Percentiles rank a stretch among this genome's conserved stretches.
phyloP scores from a whole-genome alignment of 148 eudicot species.

The Camellia sinensis region DNA sequence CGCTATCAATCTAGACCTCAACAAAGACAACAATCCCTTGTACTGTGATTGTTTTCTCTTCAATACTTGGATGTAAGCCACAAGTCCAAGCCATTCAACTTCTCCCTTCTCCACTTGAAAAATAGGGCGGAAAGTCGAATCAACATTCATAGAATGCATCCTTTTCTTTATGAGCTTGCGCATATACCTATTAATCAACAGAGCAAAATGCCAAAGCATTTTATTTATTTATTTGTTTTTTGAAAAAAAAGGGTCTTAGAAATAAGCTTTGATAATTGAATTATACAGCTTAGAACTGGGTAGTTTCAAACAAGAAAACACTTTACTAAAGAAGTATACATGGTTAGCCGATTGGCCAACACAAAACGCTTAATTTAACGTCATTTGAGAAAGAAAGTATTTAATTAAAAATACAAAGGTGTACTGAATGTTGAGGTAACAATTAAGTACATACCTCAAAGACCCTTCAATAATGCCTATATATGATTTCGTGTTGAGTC shows the following conservation, averaged over 20 bases:
- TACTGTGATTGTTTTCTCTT: constrained; percentile 58
- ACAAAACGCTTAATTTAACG: neutral
- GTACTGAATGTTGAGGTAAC: neutral
- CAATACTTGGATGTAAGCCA: constrained; percentile 57
- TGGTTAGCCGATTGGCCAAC: neutral
- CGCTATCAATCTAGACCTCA: constrained; percentile 43
- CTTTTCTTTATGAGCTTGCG: constrained; percentile 56
- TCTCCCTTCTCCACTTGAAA: constrained; percentile 48
- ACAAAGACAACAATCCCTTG: constrained; percentile 36
- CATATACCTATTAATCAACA: constrained; percentile 54
- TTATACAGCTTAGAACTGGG: neutral
- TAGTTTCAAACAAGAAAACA: neutral
- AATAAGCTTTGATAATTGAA: neutral
- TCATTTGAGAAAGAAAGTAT: neutral
- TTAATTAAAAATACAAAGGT: neutral
- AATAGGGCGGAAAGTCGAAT: constrained; percentile 26
- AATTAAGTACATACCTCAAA: constrained; percentile 46
- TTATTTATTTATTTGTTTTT: neutral
- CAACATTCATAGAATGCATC: constrained; percentile 33
- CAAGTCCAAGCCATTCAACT: constrained; percentile 75
- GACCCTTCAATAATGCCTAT: constrained; percentile 44
- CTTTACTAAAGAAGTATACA: neutral
- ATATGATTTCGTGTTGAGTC: constrained; percentile 32
- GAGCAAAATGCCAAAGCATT: neutral
- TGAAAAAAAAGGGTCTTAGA: neutral